Evolutionary conservation across 192 early-diverging fungal genomes (phyloP), one percentile per base, ranked within the genome.

Genomic region (Dissophora globulifera): DNA sequence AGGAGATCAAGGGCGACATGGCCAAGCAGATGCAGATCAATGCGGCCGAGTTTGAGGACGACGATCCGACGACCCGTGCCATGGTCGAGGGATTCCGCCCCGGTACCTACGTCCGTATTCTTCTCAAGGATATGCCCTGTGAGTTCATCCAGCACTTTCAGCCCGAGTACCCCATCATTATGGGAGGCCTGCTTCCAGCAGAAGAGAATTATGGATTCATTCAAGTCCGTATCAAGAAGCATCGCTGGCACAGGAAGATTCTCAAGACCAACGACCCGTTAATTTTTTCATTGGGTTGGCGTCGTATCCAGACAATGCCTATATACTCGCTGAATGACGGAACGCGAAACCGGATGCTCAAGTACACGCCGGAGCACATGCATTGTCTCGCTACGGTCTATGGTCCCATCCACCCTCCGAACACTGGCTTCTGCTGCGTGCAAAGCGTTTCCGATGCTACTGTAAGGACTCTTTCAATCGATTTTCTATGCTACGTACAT

Each of bases 291-390:
- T 79, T 99, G 31, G 98, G 98, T 22, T 99, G 98, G 98, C 89
- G 98, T 31, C 89, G 98, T 49, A 96, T 99, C 89, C 98, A 99
- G 74, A 93, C 92, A 35, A 91, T 98, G 51, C 98, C 98, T 16
- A 84, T 97, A 46, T 99, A 93, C 81, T 97, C 93, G 22, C 84
- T 95, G 32, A 88, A 96, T 67, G 93, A 97, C 79, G 92, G 93
- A 41, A 95, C 89, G 60, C 88, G 95, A 40, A 98, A 97, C 81
- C 86, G 95, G 30, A 97, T 99, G 95, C 88, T 99, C 35, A 99
- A 99, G 81, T 99, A 99, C 80, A 96, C 98, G 10, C 98, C 98
- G 16, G 94, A 98, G 81, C 98, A 99, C 75, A 98, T 99, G 98
- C 98, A 99, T 87, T 98, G 98, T 85, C 79, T 95, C 55, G 98